Conservation (phyloP, 768 basidiomycete genomes). For the Rubroboletus pulcherrimus region DNA sequence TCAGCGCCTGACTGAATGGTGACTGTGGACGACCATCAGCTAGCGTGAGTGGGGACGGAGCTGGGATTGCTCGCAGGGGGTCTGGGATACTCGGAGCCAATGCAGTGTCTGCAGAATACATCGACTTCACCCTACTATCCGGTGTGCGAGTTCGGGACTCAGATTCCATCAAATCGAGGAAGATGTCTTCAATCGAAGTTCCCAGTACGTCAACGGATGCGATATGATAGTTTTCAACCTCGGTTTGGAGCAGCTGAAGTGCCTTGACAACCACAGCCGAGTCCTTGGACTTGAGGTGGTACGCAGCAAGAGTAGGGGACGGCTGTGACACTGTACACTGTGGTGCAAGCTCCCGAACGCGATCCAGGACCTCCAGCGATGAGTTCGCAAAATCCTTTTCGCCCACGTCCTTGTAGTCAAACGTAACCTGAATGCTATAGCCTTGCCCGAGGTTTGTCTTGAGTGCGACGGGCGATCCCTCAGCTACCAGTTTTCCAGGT, state of each 20-base stretch:
- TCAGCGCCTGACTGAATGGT: slow-evolving; percentile 61
- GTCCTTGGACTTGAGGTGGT: slow-evolving; percentile 63
- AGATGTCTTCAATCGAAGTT: slow-evolving; percentile 79
- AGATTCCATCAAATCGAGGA: slow-evolving; percentile 64
- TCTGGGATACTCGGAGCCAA: neutral
- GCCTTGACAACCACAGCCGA: slow-evolving; percentile 49
- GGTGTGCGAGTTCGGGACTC: slow-evolving; percentile 7
- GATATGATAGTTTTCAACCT: slow-evolving; percentile 37
- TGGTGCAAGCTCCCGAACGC: slow-evolving; percentile 45
- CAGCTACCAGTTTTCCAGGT: slow-evolving; percentile 70
- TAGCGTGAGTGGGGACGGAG: slow-evolving; percentile 25
- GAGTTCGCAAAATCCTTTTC: slow-evolving; percentile 17
- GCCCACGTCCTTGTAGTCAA: slow-evolving; percentile 34
- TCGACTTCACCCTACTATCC: slow-evolving; percentile 29
- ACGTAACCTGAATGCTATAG: slow-evolving; percentile 58
- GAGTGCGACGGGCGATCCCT: slow-evolving; percentile 69
- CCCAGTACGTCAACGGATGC: slow-evolving; percentile 63
- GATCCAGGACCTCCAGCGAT: slow-evolving; percentile 35
- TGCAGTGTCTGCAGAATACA: slow-evolving; percentile 4
- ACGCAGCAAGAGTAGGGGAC: slow-evolving; percentile 44
- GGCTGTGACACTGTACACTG: slow-evolving; percentile 39
- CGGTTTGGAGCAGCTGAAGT: slow-evolving; percentile 50
- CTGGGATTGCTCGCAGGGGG: neutral
- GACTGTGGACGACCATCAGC: slow-evolving; percentile 49
- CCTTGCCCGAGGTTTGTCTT: slow-evolving; percentile 71